A percentile compares a stretch with the other conserved stretches of the same genome.
These are phyloP conservation scores for Sphaerosporella brunnea DNA, from an alignment of 495 filamentous ascomycete genomes.

Conservation along the genomic window DNA sequence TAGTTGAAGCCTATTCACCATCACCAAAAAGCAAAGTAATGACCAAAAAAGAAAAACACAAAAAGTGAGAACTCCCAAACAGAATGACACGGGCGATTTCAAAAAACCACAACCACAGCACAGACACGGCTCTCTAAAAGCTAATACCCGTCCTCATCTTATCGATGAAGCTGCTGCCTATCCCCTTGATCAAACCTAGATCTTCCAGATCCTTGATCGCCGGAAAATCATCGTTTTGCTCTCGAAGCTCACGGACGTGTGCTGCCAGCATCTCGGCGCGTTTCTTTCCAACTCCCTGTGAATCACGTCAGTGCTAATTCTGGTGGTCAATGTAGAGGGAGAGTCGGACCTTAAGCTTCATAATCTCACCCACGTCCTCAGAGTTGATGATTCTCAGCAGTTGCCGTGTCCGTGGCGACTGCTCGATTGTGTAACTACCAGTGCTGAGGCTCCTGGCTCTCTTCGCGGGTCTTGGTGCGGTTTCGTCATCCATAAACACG, in stretches of 20 bases:
- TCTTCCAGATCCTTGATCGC: constrained; percentile 21
- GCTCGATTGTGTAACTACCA: constrained; percentile 15
- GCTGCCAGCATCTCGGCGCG: constrained; percentile 18
- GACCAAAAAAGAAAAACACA: too few relatives aligned
- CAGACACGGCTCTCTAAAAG: too few relatives aligned
- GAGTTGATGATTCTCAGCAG: constrained; percentile 77
- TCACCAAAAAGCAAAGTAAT: too few relatives aligned
- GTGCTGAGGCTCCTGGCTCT: constrained; percentile 12
- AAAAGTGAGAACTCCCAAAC: too few relatives aligned
- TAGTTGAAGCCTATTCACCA: too few relatives aligned
- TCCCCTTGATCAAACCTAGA: constrained; percentile 20
- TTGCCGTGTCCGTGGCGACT: constrained; percentile 50
- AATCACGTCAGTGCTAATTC: not conserved
- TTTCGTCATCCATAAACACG: constrained; percentile 14
- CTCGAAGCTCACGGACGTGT: constrained; percentile 15
- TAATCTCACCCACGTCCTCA: constrained; percentile 52
- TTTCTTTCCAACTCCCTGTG: constrained; percentile 21
- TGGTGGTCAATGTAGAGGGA: not conserved
- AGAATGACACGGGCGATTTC: too few relatives aligned
- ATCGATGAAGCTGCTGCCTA: constrained; percentile 16
- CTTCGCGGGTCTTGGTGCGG: not conserved
- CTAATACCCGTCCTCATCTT: constrained; percentile 15
- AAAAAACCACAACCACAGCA: too few relatives aligned
- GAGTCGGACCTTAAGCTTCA: constrained; percentile 41
- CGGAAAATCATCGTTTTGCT: constrained; percentile 15